Evolutionary conservation across 2,329 filamentous ascomycete genomes (phyloP).

Genomic region (Aspergillus eucalypticola): DNA sequence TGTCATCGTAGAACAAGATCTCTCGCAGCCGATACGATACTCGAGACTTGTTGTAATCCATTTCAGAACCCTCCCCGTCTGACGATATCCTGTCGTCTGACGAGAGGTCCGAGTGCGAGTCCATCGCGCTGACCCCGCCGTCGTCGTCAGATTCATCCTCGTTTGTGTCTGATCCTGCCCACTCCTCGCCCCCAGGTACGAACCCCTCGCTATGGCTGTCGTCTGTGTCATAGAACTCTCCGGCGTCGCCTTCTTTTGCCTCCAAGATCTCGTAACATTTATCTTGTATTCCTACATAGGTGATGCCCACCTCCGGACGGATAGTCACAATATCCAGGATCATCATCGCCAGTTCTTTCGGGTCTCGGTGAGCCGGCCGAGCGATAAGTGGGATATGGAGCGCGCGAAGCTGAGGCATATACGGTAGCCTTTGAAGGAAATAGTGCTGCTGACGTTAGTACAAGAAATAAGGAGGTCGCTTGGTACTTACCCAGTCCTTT

Average conservation of each 20-base stretch:
- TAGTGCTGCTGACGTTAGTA: constrained; percentile 59
- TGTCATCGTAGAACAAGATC: constrained; percentile 83
- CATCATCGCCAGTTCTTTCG: constrained; percentile 71
- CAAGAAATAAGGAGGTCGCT: neutral
- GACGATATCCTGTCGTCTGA: constrained; percentile 26
- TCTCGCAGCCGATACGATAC: constrained; percentile 66
- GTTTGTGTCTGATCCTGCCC: constrained; percentile 44
- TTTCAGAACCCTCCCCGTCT: constrained; percentile 48
- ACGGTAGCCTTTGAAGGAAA: constrained; percentile 73
- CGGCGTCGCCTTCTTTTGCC: constrained; percentile 43
- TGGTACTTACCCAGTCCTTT: constrained; percentile 69
- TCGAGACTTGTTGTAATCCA: constrained; percentile 39
- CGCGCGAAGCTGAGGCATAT: constrained; percentile 68
- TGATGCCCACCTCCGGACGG: constrained; percentile 72
- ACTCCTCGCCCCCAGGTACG: constrained; percentile 47
- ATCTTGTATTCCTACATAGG: constrained; percentile 71
- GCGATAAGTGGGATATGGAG: constrained; percentile 70
- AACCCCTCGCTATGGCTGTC: constrained; percentile 51
- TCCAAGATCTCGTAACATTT: constrained; percentile 85
- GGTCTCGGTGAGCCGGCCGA: constrained; percentile 62
- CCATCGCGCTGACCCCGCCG: constrained; percentile 29
- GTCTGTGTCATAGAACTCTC: constrained; percentile 40
- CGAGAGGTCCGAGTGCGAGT: constrained; percentile 25
- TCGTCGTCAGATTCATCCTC: constrained; percentile 50
- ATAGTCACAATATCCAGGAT: constrained; percentile 77